Base-by-base conservation (phyloP, 2,329 filamentous ascomycete species). In the Microdochium paspali region DNA sequence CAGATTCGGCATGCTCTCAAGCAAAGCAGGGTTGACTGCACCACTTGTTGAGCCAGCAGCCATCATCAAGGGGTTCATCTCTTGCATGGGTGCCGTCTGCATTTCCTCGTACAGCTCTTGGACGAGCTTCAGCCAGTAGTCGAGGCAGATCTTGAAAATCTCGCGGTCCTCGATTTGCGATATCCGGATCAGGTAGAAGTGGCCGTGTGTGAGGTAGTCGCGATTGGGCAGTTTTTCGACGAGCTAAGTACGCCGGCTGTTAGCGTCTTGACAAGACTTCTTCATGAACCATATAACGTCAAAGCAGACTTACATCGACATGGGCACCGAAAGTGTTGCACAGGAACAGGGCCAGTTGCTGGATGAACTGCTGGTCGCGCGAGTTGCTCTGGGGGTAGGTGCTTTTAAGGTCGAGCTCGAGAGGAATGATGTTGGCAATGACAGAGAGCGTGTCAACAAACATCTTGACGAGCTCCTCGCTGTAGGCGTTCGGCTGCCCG, bases 31-130 rank as follows among this genome's bases (percentile, higher is more conserved):
- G 62, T 95, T 90, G 45, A 89, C 85, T 2, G 90, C 90, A 42
- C 90, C 90, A 47, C 86, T 84, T 51, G 87, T 87, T 18, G 86
- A 78, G 48, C 90, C 71, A 53, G 76, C 76, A 13, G 84, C 82
- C 72, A 94, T 86, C 59, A 95, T 79, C 18, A 98, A 76, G 10
- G 93, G 90, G 64, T 95, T 96, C 58, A 93, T 75, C 58, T 98
- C 93, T 46, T 87, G 90, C 56, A 97, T 87, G 7, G 93, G 94
- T 3, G 97, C 81, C 53, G 90, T 81, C 67, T 98, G 93, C 90
- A 97, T 96, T 72, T 98, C 93, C 64, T 98, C 93, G 64, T 97
- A 98, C 21, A 98, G 79, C 67, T 97, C 93, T 61, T 95, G 91
- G 6, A 98, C 94, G 45, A 97, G 78, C 69, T 96, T 97, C 31